Evolutionary conservation across 1,139 yeast species (phyloP), one percentile per base, ranked within the genome.

Genomic region (Candida sanyaensis): DNA sequence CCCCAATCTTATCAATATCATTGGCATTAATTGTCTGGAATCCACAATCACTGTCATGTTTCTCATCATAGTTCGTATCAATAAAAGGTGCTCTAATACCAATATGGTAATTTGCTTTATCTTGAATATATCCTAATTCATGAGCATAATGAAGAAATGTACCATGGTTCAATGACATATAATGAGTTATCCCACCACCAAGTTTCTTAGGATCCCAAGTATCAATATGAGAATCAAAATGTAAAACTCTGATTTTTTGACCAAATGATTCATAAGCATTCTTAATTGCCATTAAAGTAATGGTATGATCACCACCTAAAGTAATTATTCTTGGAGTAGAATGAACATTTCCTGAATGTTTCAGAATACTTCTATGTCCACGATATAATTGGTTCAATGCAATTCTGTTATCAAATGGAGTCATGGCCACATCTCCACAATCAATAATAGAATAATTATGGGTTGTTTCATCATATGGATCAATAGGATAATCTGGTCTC

Each of bases 111-210:
- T 87, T 85, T 43, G 76, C 65, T 41, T 69, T 67, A 39, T 53
- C 80, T 81, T 81, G 70, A 30, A 84, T 73, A 44, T 86, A 69
- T 1, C 87, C 89, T 62, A 86, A 92, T 50, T 84, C 71, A 42
- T 73, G 68, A 2, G 93, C 95, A 70, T 83, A 76, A 91, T 92
- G 86, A 36, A 86, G 73, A 91, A 87, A 86, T 12, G 92, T 83
- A 2, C 95, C 95, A 60, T 87, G 95, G 41, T 85, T 86, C 45
- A 81, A 59, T n/a, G 73, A 64, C 69, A 80, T 75, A 49, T 81
- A 80, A 51, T 77, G 67, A 3, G 81, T 62, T 12, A 80, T 60
- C 0, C 78, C 82, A 1, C 85, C 85, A 1, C 85, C 85, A 28
- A 81, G 63, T 4, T 59, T 85, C 75, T 46, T 82, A 82, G 92